Percentiles rank a stretch among this genome's conserved stretches.
Evolutionary conservation across 2,329 filamentous ascomycete species (phyloP).

Genomic region (Xylariaceae sp.): DNA sequence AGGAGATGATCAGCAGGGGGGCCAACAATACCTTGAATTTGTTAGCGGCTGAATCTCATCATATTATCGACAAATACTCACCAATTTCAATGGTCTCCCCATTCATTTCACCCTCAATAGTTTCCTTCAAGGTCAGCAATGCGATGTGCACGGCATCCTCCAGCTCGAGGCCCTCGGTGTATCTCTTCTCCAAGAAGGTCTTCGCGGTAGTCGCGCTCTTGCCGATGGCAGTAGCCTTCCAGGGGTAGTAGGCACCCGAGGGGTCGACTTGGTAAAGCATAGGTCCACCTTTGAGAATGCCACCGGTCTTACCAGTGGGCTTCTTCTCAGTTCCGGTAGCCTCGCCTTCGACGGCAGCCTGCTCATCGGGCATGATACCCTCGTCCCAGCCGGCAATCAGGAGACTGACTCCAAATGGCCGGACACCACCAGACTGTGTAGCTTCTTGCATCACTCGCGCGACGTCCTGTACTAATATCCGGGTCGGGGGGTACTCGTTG

Average conservation of each 20-base stretch:
- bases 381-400: slow-evolving; percentile 98
- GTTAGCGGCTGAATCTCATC: slow-evolving; percentile 25
- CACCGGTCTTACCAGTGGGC: slow-evolving; percentile 80
- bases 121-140: slow-evolving; percentile 94
- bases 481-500: slow-evolving; percentile 99
- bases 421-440: slow-evolving; percentile 94
- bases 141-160: slow-evolving; percentile 99
- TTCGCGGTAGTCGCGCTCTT: slow-evolving; percentile 98
- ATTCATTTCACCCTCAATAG: slow-evolving; percentile 99
- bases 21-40: slow-evolving; percentile 74
- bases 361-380: slow-evolving; percentile 80
- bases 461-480: slow-evolving; percentile 98
- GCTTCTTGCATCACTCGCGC: slow-evolving; percentile 98
- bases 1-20: slow-evolving; percentile 89
- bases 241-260: slow-evolving; percentile 97
- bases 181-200: slow-evolving; percentile 98
- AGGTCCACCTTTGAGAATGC: slow-evolving; percentile 89
- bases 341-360: slow-evolving; percentile 55
- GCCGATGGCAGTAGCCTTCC: slow-evolving; percentile 98
- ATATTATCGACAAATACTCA: slow-evolving; percentile 39
- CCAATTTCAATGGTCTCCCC: slow-evolving; percentile 98
- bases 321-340: slow-evolving; percentile 55
- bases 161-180: slow-evolving; percentile 92
- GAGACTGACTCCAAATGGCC: slow-evolving; percentile 93
- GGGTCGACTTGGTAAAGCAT: slow-evolving; percentile 99